Evolutionary conservation across 768 basidiomycete genomes (phyloP), one percentile per base, ranked within the genome.

Genomic region (Amanita fuliginea): DNA sequence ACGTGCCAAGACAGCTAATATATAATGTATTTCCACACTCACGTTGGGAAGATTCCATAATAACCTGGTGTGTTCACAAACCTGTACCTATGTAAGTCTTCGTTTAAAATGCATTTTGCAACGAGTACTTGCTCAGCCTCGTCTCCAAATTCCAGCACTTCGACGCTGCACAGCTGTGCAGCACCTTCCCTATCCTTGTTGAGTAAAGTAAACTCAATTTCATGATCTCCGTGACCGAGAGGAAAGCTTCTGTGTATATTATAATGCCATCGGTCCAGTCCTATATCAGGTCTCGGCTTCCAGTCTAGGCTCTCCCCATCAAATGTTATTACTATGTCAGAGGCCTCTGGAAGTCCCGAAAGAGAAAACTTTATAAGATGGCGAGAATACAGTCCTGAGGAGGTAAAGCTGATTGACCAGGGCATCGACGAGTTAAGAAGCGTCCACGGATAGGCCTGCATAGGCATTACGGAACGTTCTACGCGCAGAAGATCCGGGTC

Each of bases 391-490:
- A 59, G 58, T 3, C 86, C 86, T 3, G 83, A 78, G 3, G 86
- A 84, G 10, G 58, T 61, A 59, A 88, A 88, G 21, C 62, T 66
- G 30, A 70, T 61, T n/a, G 74, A 66, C 79, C 81, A 87, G 5
- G 83, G 69, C 8, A 64, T 60, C 21, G 73, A 71, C 0, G 69
- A 71, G 54, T 86, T 82, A 24, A 89, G 75, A 49, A 86, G 60
- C 6, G 78, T 76, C 86, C 87, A 89, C 0, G 86, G 75, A 58
- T 90, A 89, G 10, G 63, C 70, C 54, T 88, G 87, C 61, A 86
- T 64, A 0, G 83, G 79, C 82, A 88, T 88, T 2, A 76, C 72
- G 0, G 82, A 79, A 34, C 81, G 80, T 59, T 89, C 83, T 22
- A 79, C 66, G 7, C 74, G 75, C 3, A 65, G 62, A 4, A 52